These are phyloP conservation scores for Coniferiporia sulphurascens DNA, from an alignment of 1,284 basidiomycete genomes.

Conservation along the genomic window DNA sequence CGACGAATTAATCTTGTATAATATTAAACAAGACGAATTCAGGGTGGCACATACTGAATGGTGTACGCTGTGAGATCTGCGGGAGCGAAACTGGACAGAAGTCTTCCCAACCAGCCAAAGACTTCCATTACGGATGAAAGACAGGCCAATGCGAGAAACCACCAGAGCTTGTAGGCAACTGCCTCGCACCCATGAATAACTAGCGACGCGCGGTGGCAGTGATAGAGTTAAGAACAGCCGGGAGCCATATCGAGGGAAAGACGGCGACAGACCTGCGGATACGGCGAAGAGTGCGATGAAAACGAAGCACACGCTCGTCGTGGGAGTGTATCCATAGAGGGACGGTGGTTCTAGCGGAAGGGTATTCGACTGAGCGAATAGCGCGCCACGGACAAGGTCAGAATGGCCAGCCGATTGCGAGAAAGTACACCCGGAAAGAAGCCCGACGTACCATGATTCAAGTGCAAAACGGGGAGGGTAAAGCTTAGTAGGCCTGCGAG, in stretches of 20 bases:
- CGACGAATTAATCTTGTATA: background rate
- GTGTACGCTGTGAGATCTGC: slow-evolving; percentile 30
- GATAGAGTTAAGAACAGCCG: background rate
- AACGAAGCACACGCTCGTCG: slow-evolving; percentile 26
- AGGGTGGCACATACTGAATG: slow-evolving; percentile 38
- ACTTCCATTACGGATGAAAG: slow-evolving; percentile 35
- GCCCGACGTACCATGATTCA: background rate
- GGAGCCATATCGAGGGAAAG: background rate
- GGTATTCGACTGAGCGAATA: background rate
- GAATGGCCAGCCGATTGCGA: too few relatives aligned
- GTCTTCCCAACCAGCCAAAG: slow-evolving; percentile 36
- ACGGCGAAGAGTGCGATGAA: slow-evolving; percentile 22
- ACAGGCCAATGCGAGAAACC: slow-evolving; percentile 32
- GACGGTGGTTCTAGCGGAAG: slow-evolving; percentile 11
- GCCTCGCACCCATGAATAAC: slow-evolving; percentile 33
- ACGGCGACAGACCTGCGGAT: slow-evolving; percentile 6
- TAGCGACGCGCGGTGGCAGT: slow-evolving; percentile 16
- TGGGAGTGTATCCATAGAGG: slow-evolving; percentile 30
- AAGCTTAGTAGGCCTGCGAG: background rate
- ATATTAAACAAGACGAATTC: background rate
- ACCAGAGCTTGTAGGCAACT: slow-evolving; percentile 34
- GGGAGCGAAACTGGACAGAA: slow-evolving; percentile 31
- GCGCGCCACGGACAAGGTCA: too few relatives aligned
- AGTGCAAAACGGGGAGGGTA: background rate
- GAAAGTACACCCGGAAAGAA: too few relatives aligned